Base-by-base conservation (phyloP, 2,329 filamentous ascomycete species). In the Aureobasidium sp. region DNA sequence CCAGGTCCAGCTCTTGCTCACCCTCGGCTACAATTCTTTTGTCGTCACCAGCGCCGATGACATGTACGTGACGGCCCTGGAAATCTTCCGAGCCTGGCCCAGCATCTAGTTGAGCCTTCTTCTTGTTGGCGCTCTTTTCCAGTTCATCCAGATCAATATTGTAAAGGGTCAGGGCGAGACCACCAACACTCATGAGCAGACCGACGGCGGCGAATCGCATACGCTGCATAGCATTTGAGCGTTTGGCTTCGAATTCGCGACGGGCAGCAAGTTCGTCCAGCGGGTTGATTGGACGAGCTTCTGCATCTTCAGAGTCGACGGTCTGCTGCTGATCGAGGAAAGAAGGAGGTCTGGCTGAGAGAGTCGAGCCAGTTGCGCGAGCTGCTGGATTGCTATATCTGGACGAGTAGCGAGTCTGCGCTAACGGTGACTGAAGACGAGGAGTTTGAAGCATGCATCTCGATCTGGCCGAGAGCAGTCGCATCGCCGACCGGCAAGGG, bases 1-100 rank as follows among this genome's bases (percentile, higher is more conserved):
- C 87, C 47, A 94, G 79, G 71, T 94, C 89, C 50, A 82, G 80
- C 46, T 87, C 87, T 15, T 88, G 80, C 15, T 64, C 50, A 20
- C 71, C 71, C 59, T 77, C 71, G 0, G 78, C 76, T 12, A 79
- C 78, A 67, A 77, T 80, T 70, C 76, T 77, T 67, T 74, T 74
- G 61, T 68, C 71, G n/a, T 84, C 82, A 65, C 87, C 85, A 63
- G 86, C 86, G 1, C 88, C 73, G 15, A 88, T 81, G 20, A 86
- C 74, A 17, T 85, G 75, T 5, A 84, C 80, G 48, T 82, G 79
- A 66, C 83, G 82, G 58, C 80, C 80, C 64, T 80, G 78, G 63
- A 83, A 82, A 7, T 75, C 67, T 66, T 72, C 70, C 9, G 66
- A 65, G 36, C 74, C 68, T 5, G 68, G 67, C 8, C 69, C 66